phyloP scores from a whole-genome alignment of 2,329 filamentous ascomycete species.

The Byssothecium circinans region DNA sequence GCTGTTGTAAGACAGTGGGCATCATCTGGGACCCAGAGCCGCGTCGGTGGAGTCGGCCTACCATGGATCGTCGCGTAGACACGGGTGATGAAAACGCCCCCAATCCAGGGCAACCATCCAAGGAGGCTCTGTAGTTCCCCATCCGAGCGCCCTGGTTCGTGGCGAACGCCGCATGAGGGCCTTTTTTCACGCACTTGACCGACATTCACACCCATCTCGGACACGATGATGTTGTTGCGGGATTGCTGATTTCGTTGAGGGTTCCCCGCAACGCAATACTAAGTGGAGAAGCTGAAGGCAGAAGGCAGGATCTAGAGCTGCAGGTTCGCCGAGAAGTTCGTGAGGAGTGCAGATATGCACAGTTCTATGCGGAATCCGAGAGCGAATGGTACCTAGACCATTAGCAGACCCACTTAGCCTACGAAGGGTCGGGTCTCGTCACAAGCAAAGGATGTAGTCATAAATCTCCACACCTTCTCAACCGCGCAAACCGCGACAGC shows the following conservation, averaged over 20 bases:
- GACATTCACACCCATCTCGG: neutral
- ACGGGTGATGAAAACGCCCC: conserved; percentile 22
- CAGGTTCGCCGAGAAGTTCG: conserved; percentile 4
- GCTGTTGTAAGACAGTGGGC: conserved; percentile 23
- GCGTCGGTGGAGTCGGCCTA: conserved; percentile 24
- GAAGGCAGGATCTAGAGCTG: conserved; percentile 12
- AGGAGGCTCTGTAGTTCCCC: conserved; percentile 38
- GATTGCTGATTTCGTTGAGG: too few species aligned
- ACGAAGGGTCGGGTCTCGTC: conserved; percentile 8
- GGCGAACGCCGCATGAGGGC: conserved; percentile 25
- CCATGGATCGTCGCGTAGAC: conserved; percentile 27
- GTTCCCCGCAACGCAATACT: neutral
- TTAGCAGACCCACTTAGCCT: conserved; percentile 21
- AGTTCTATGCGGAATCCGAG: conserved; percentile 21
- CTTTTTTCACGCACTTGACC: neutral
- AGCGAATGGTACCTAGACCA: conserved; percentile 9
- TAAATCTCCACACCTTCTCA: conserved; percentile 10
- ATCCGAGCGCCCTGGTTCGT: conserved; percentile 32
- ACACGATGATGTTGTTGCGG: neutral
- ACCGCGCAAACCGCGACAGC: conserved; percentile 38
- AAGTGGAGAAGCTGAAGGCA: conserved; percentile 10
- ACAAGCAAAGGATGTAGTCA: too few species aligned
- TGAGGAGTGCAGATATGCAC: conserved; percentile 20
- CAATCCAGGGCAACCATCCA: conserved; percentile 12
- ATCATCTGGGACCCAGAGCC: conserved; percentile 38